Percentiles rank a stretch among this genome's conserved stretches.
These are phyloP conservation scores for Tricholoma furcatifolium DNA, from an alignment of 768 basidiomycete species.

Conservation along the genomic window DNA sequence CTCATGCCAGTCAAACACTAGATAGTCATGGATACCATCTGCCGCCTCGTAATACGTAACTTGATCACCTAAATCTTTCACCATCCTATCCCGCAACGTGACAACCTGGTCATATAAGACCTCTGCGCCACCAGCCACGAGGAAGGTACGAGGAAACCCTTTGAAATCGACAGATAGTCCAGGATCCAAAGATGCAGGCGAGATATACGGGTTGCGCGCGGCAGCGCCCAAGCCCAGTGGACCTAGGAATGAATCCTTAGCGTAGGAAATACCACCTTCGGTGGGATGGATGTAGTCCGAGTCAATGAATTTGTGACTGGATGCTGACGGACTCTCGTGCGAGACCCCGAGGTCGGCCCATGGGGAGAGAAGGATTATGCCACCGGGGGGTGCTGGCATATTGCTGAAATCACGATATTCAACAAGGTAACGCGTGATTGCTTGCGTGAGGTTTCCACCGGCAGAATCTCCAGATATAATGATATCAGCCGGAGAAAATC, in stretches of 20 bases:
- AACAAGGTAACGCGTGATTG: constrained; percentile 45
- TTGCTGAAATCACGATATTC: constrained; percentile 38
- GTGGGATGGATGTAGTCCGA: constrained; percentile 36
- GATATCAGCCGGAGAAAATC: constrained; percentile 59
- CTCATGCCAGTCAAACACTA: constrained; percentile 49
- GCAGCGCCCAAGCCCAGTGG: constrained; percentile 47
- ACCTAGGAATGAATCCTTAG: constrained; percentile 43
- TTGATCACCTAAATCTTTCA: constrained; percentile 46
- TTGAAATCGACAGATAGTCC: constrained; percentile 40
- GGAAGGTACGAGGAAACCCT: constrained; percentile 61
- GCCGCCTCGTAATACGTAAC: constrained; percentile 48
- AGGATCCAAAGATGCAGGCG: constrained; percentile 49
- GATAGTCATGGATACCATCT: constrained; percentile 55
- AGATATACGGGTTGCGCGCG: constrained; percentile 52
- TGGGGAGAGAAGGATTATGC: constrained; percentile 54
- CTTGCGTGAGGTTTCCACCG: constrained; percentile 70
- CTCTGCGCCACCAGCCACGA: constrained; percentile 58
- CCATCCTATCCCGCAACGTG: constrained; percentile 48
- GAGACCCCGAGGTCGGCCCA: constrained; percentile 51
- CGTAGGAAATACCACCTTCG: constrained; percentile 22
- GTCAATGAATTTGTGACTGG: constrained; percentile 28
- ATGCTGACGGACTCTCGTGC: constrained; percentile 36
- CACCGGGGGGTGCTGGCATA: constrained; percentile 45
- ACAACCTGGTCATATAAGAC: constrained; percentile 51
- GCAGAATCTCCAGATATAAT: constrained; percentile 75